Percentiles rank a stretch among this genome's conserved stretches.
These are phyloP conservation scores for Cercophora sp. DNA, from an alignment of 495 filamentous ascomycete genomes.

Conservation along the genomic window DNA sequence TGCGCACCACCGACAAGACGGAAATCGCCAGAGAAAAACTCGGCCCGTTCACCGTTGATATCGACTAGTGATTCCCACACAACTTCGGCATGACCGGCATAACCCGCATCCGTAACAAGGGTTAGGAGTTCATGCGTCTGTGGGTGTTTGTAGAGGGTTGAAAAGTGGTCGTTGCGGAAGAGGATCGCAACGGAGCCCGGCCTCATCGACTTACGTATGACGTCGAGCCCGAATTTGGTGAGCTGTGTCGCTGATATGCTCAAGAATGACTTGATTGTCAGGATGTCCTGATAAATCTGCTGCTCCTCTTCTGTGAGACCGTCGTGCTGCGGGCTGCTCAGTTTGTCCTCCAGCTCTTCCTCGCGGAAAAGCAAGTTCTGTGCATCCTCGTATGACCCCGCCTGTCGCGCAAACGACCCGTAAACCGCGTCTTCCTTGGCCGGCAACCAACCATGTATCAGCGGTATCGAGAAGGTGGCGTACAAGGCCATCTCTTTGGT, in stretches of 20 bases:
- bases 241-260: constrained; percentile 77
- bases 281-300: constrained; percentile 70
- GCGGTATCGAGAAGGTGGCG: constrained; percentile 76
- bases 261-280: constrained; percentile 77
- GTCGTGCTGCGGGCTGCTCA: constrained; percentile 46
- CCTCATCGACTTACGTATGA: constrained; percentile 58
- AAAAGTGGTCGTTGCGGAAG: constrained; percentile 96
- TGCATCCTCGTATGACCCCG: constrained; percentile 81
- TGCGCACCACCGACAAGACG: constrained; percentile 63
- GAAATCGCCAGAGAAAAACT: constrained; percentile 90
- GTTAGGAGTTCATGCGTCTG: constrained; percentile 65
- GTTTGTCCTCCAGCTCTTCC: constrained; percentile 79
- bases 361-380: constrained; percentile 83
- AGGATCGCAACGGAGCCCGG: constrained; percentile 80
- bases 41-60: constrained; percentile 74
- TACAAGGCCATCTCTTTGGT: constrained; percentile 85
- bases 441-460: constrained; percentile 94
- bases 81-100: constrained; percentile 80
- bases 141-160: constrained; percentile 81
- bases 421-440: constrained; percentile 57
- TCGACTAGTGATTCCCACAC: constrained; percentile 95
- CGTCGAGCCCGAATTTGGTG: constrained; percentile 72
- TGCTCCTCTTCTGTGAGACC: constrained; percentile 63
- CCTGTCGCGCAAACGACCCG: constrained; percentile 63
- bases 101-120: constrained; percentile 89